Evolutionary conservation across 805 yeast species (phyloP).

Genomic region (Trichomonascus vanleenenianus): DNA sequence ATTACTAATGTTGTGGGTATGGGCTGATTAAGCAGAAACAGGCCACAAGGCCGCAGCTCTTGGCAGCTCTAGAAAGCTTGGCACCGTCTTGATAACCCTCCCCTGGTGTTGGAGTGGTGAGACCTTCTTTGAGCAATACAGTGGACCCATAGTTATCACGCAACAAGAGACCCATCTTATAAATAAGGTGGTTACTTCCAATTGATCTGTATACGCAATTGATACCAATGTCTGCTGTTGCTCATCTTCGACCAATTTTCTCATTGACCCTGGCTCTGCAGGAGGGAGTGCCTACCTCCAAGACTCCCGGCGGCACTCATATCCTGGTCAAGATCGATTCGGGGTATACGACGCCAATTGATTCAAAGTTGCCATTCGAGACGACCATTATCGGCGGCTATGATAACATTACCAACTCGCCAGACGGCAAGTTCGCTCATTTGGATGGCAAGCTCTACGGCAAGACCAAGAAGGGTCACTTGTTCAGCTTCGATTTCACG

Average conservation of each 20-base stretch:
- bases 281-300: conserved; percentile 1
- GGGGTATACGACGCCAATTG: conserved; percentile 27
- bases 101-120: too few relatives aligned
- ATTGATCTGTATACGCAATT: too few relatives aligned
- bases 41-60: too few relatives aligned
- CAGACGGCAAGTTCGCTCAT: neutral
- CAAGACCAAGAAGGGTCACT: conserved; percentile 38
- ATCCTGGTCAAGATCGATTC: neutral
- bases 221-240: neutral
- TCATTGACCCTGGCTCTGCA: neutral
- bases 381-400: conserved; percentile 33
- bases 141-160: too few relatives aligned
- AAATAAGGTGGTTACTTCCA: too few relatives aligned
- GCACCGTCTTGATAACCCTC: too few relatives aligned
- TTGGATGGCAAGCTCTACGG: conserved; percentile 32
- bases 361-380: conserved; percentile 34
- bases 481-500: conserved; percentile 32
- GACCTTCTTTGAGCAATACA: too few relatives aligned
- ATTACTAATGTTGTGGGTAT: too few relatives aligned
- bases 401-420: conserved; percentile 41
- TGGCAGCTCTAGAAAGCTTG: too few relatives aligned
- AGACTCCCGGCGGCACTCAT: neutral
- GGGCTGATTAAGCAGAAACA: too few relatives aligned
- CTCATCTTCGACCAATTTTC: neutral
- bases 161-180: too few relatives aligned